A percentile compares a stretch with the other conserved stretches of the same genome.
These are phyloP conservation scores for Eucalyptus pumila DNA, from an alignment of 345 rosid genomes.

Conservation along the genomic window DNA sequence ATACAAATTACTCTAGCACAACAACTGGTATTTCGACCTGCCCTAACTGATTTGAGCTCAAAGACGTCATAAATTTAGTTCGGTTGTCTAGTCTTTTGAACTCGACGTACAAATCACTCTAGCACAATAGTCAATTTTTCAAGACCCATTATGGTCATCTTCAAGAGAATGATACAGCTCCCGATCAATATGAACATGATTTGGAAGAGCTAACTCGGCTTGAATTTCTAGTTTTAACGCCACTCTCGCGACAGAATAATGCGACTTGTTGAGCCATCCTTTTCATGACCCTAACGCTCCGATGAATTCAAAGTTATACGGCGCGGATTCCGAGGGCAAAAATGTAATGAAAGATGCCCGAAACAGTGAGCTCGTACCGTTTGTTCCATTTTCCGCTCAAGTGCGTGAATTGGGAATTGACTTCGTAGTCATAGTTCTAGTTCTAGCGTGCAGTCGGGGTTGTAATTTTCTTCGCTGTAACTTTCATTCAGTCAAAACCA, in stretches of 20 bases:
- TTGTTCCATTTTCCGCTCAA: not conserved
- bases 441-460: not conserved
- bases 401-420: not conserved
- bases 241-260: not conserved
- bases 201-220: not conserved
- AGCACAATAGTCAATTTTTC: not conserved
- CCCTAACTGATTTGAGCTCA: accelerated
- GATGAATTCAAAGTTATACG: not conserved
- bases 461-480: not conserved
- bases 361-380: not conserved
- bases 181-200: too few species aligned
- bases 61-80: not conserved
- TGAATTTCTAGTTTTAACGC: not conserved
- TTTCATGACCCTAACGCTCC: not conserved
- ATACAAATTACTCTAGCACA: not conserved
- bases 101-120: not conserved
- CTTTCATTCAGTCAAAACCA: not conserved
- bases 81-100: not conserved
- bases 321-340: not conserved
- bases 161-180: not conserved
- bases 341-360: not conserved
- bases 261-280: not conserved
- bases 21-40: accelerated
- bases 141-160: not conserved
- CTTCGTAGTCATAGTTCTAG: not conserved